Evolutionary conservation across 805 yeast genomes (phyloP).

Genomic region (Kodamaea neixiangensis): DNA sequence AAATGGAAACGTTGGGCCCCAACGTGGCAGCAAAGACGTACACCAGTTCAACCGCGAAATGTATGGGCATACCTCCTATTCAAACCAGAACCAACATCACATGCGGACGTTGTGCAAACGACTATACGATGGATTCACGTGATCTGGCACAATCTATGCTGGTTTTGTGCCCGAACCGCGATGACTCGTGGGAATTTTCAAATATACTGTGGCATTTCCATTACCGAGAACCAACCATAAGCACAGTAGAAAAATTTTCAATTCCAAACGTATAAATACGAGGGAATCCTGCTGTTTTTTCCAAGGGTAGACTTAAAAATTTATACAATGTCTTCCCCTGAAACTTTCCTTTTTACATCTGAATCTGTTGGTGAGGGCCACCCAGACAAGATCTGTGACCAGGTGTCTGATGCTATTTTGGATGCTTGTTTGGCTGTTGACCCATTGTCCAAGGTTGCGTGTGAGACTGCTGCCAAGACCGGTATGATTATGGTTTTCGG

Average conservation of each 20-base stretch:
- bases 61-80: neutral
- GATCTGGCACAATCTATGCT: neutral
- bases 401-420: conserved; percentile 96
- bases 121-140: neutral
- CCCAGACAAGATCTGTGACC: conserved; percentile 97
- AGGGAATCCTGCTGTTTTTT: neutral
- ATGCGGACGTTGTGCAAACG: neutral
- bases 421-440: conserved; percentile 96
- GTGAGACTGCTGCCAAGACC: conserved; percentile 99
- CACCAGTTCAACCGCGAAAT: neutral
- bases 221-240: neutral
- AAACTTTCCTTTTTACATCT: conserved; percentile 66
- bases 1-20: neutral
- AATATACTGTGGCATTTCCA: conserved; percentile 7
- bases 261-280: neutral
- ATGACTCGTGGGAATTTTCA: conserved; percentile 7
- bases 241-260: conserved; percentile 5
- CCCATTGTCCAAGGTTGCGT: conserved; percentile 97
- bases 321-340: neutral
- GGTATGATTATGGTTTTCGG: conserved; percentile 99
- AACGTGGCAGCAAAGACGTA: neutral
- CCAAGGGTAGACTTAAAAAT: neutral
- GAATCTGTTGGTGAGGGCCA: conserved; percentile 95
- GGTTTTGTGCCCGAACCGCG: neutral
- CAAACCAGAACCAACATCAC: neutral